A percentile compares a stretch with the other conserved stretches of the same genome.
Evolutionary conservation across 1,284 basidiomycete genomes (phyloP).

Genomic region (Schizopora paradoxa): DNA sequence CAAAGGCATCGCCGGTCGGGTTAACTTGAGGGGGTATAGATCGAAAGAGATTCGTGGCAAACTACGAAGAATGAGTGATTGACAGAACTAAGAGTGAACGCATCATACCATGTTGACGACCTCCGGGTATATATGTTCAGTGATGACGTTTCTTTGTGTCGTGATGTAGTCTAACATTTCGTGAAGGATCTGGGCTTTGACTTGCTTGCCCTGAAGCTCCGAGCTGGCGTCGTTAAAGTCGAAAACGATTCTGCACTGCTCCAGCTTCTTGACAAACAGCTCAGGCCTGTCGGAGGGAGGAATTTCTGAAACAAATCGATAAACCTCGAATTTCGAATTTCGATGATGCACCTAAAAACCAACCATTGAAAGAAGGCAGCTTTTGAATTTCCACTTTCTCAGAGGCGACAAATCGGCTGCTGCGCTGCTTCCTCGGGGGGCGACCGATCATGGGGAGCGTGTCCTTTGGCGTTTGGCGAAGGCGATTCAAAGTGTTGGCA

Average conservation of each 20-base stretch:
- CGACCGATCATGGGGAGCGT: conserved; percentile 94
- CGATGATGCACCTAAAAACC: conserved; percentile 28
- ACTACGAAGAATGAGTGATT: conserved; percentile 43
- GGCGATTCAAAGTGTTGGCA: conserved; percentile 58
- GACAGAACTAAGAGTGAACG: conserved; percentile 8
- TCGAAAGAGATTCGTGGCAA: conserved; percentile 96
- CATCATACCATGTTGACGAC: conserved; percentile 91
- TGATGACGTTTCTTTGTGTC: conserved; percentile 93
- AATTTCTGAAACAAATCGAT: conserved; percentile 61
- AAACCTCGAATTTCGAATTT: conserved; percentile 18
- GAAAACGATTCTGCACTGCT: conserved; percentile 95
- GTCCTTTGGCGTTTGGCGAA: conserved; percentile 79
- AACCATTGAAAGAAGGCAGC: conserved; percentile 89
- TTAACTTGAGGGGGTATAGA: conserved; percentile 99
- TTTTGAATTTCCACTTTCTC: conserved; percentile 97
- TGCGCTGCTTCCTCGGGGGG: conserved; percentile 92
- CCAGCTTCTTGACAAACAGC: conserved; percentile 92
- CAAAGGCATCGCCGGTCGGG: conserved; percentile 95
- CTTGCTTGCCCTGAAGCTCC: conserved; percentile 96
- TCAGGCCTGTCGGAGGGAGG: conserved; percentile 84
- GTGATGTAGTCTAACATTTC: conserved; percentile 99
- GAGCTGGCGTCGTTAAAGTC: conserved; percentile 98
- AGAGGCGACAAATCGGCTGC: conserved; percentile 92
- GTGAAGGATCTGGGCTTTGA: conserved; percentile 96
- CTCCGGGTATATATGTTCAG: conserved; percentile 97